Conservation (phyloP, 306 rosid species). For the Acacia confusa region DNA sequence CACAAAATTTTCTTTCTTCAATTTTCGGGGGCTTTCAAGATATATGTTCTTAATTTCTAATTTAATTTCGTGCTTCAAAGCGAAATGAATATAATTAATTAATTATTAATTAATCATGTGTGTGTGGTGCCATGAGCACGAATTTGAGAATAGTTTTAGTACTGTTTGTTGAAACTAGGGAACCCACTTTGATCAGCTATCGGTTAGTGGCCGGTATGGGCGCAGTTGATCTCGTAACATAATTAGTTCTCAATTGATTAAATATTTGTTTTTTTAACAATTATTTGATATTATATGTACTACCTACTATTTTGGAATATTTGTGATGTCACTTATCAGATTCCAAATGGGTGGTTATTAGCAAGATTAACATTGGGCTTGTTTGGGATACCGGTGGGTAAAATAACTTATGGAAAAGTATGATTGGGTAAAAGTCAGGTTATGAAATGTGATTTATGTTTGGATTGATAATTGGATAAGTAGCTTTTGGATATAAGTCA, state of each 20-base stretch:
- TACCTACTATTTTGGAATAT: neutral
- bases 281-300: neutral
- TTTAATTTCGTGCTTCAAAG: neutral
- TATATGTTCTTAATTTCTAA: neutral
- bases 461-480: too few relatives aligned
- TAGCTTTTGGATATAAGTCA: too few relatives aligned
- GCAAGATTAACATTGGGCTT: neutral
- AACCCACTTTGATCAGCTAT: neutral
- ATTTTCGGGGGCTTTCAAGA: conserved; percentile 3
- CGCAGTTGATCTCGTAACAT: neutral
- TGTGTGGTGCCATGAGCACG: neutral
- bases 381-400: too few relatives aligned
- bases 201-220: neutral
- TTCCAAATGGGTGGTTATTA: neutral
- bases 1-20: conserved; percentile 31
- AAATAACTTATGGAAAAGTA: too few relatives aligned
- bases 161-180: neutral
- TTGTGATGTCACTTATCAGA: neutral
- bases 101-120: too few relatives aligned
- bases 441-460: too few relatives aligned
- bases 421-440: too few relatives aligned
- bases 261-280: neutral
- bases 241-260: too few relatives aligned
- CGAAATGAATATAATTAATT: neutral
- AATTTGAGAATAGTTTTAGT: neutral